Conservation (phyloP, 1,139 yeast species). For the Komagataea norvegica region DNA sequence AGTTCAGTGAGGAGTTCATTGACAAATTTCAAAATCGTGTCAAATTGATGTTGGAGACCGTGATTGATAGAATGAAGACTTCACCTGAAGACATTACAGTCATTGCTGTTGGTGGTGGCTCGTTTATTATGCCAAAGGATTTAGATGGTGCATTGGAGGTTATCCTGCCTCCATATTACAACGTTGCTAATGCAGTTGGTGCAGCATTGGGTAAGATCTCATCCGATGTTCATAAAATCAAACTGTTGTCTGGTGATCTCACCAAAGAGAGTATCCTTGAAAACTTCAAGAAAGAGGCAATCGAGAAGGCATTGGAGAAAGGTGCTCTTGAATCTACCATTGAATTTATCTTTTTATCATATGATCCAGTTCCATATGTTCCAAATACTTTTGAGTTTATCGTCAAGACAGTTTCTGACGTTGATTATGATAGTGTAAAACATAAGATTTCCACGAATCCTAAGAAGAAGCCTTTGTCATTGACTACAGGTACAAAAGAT, state of each 20-base stretch:
- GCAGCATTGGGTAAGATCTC: slow-evolving; percentile 41
- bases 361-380: slow-evolving; percentile 39
- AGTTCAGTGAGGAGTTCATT: slow-evolving; percentile 16
- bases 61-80: slow-evolving; percentile 38
- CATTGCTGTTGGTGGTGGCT: slow-evolving; percentile 41
- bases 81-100: slow-evolving; percentile 38
- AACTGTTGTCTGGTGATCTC: slow-evolving; percentile 7
- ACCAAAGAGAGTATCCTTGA: slow-evolving; percentile 29
- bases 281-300: slow-evolving; percentile 26
- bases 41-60: slow-evolving; percentile 30
- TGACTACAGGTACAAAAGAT: slow-evolving; percentile 9
- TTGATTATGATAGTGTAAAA: slow-evolving; percentile 31
- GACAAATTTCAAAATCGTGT: slow-evolving; percentile 24
- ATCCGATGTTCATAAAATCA: slow-evolving; percentile 24
- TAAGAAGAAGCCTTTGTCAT: background rate
- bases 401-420: slow-evolving; percentile 38
- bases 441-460: background rate
- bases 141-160: slow-evolving; percentile 38
- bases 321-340: slow-evolving; percentile 34
- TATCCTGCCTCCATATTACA: slow-evolving; percentile 34
- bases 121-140: slow-evolving; percentile 35
- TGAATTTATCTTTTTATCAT: slow-evolving; percentile 30
- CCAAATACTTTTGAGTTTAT: slow-evolving; percentile 32
- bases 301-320: slow-evolving; percentile 19
- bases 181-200: slow-evolving; percentile 43